Conservation (phyloP, 2,329 filamentous ascomycete species). For the Camillea tinctor region DNA sequence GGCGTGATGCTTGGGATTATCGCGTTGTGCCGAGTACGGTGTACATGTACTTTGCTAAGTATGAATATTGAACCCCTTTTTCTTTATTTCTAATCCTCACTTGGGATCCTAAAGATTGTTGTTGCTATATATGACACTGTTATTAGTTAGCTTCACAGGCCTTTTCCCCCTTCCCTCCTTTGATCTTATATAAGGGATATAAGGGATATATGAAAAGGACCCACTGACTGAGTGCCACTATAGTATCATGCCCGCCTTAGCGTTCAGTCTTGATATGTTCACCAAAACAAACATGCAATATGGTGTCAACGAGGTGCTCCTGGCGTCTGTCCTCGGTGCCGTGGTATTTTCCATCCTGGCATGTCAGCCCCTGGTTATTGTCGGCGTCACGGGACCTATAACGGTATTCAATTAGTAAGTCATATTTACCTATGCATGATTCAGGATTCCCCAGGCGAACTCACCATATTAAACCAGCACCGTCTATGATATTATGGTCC, state of each 20-base stretch:
- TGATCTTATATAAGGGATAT: not conserved
- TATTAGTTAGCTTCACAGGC: not conserved
- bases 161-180: not conserved
- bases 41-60: constrained; percentile 97
- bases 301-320: constrained; percentile 87
- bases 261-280: constrained; percentile 93
- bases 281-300: constrained; percentile 81
- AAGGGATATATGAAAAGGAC: not conserved
- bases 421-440: not conserved
- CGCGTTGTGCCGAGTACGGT: constrained; percentile 82
- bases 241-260: constrained; percentile 82
- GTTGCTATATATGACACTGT: too few relatives aligned
- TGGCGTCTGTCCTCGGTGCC: constrained; percentile 78
- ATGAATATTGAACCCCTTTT: constrained; percentile 26
- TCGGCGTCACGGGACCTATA: constrained; percentile 87
- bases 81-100: constrained; percentile 1
- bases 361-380: constrained; percentile 84
- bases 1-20: constrained; percentile 87
- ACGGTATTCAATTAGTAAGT: constrained; percentile 85
- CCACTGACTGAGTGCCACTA: not conserved
- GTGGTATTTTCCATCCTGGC: constrained; percentile 79
- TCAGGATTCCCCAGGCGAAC: not conserved
- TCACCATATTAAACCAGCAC: constrained; percentile 50
- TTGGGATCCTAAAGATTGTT: too few relatives aligned
- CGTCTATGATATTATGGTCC: constrained; percentile 82